A percentile compares a stretch with the other conserved stretches of the same genome.
Conservation (phyloP, 305 asterid genomes). For the Solanum hybrid region DNA sequence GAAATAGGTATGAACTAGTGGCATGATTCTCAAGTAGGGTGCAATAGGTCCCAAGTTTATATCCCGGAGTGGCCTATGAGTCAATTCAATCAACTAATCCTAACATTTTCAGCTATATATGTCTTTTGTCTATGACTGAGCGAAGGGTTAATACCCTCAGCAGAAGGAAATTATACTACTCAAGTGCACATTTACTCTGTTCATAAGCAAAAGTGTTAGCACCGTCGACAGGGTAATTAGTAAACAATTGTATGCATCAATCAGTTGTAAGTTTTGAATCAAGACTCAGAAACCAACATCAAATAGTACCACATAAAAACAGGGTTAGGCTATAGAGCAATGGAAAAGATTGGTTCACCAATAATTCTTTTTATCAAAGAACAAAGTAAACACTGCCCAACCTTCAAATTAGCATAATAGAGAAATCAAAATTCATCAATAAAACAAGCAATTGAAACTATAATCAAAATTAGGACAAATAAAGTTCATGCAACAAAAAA, state of each 20-base stretch:
- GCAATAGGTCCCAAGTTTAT: conserved; percentile 83
- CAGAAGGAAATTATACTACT: not conserved
- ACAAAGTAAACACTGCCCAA: not conserved
- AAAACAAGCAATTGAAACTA: not conserved
- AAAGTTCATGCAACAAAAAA: not conserved
- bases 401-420: not conserved
- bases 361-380: not conserved
- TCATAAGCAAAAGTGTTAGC: not conserved
- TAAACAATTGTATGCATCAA: not conserved
- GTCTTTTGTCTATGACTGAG: not conserved
- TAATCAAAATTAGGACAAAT: not conserved
- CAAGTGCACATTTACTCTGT: not conserved
- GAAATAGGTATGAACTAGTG: conserved; percentile 31
- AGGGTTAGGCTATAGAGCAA: not conserved
- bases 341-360: not conserved
- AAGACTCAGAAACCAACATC: not conserved
- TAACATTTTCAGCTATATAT: not conserved
- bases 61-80: conserved; percentile 66
- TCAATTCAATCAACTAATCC: not conserved
- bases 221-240: not conserved
- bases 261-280: not conserved
- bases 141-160: not conserved
- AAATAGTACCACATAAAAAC: not conserved
- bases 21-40: conserved; percentile 86
- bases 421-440: not conserved